Evolutionary conservation across 352 stramenopile species (phyloP), one percentile per base, ranked within the genome.

Genomic region (Globisporangium alternatum): DNA sequence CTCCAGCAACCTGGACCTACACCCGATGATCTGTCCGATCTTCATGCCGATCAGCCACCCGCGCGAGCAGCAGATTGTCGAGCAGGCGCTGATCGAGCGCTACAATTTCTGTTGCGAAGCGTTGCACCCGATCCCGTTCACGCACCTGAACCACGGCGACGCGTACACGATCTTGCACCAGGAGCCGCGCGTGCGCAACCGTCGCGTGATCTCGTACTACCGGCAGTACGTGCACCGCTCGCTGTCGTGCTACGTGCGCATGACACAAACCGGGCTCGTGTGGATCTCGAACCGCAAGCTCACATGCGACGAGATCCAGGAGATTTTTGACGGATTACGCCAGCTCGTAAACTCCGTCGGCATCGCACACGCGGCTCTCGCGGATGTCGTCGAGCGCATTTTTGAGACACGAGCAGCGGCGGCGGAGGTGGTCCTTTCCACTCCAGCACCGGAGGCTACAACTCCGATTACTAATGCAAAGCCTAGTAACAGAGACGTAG

Each of bases 201-300:
- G 64, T 5, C 64, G 64, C 22, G 44, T 61, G 31, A 62, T 65
- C 41, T 61, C 64, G 33, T 65, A 69, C 57, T 69, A 69, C 53
- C 57, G 64, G 19, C 64, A 69, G 53, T 69, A 69, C 53, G 64
- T 69, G 57, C 64, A 69, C 35, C 49, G 64, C 4, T 51, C 64
- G 28, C 53, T 69, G 30, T 60, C 57, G 19, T 69, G 64, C 49
- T 69, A 64, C 43, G 57, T 69, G 30, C 64, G 64, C 28, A 58
- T 94, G 63, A 94, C 86, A 28, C 81, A 91, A 53, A 89, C 77
- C 0, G 83, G 86, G 0, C 65, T 94, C 49, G 75, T 94, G 56
- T 94, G 86, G 86, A 89, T 92, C 59, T 92, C 83, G 43, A 91
- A 90, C 69, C 83, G 86, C 17, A 88, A 90, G 64, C 66, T 87